Percentiles rank a stretch among this genome's conserved stretches.
These are phyloP conservation scores for Hypholoma fasciculare DNA, from an alignment of 768 basidiomycete species.

Conservation along the genomic window DNA sequence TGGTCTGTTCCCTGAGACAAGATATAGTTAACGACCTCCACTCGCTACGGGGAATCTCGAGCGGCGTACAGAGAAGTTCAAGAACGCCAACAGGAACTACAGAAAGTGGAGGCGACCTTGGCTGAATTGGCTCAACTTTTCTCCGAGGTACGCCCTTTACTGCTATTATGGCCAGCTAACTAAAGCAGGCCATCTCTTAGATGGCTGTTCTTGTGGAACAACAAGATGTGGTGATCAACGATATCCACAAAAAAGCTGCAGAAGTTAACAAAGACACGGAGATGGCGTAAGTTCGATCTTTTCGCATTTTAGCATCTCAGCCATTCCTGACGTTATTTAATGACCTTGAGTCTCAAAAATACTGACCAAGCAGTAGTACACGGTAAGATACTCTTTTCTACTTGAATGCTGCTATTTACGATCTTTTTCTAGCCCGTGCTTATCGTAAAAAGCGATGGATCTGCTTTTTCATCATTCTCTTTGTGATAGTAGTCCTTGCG, in stretches of 20 bases:
- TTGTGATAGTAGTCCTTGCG: constrained; percentile 57
- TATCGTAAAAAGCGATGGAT: constrained; percentile 86
- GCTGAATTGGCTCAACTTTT: constrained; percentile 90
- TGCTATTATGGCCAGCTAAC: not conserved
- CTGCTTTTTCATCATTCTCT: constrained; percentile 68
- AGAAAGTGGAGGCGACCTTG: constrained; percentile 82
- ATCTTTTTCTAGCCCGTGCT: constrained; percentile 30
- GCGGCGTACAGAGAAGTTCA: constrained; percentile 88
- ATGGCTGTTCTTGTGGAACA: constrained; percentile 79
- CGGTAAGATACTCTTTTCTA: constrained; percentile 23
- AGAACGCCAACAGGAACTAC: constrained; percentile 82
- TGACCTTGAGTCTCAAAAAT: constrained; percentile 48
- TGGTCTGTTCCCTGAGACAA: not conserved
- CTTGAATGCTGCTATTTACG: constrained; percentile 2
- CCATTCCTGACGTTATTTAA: not conserved
- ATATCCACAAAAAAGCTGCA: constrained; percentile 61
- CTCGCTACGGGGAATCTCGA: constrained; percentile 80
- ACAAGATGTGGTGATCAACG: constrained; percentile 74
- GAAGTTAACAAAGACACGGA: constrained; percentile 69
- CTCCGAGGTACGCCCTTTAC: constrained; percentile 59
- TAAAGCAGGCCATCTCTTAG: constrained; percentile 31
- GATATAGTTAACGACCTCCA: constrained; percentile 62
- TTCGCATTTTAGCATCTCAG: not conserved
- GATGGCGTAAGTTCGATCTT: constrained; percentile 53
- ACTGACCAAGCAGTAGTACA: constrained; percentile 68